Base-by-base conservation (phyloP, 257 asterid species). In the Gentiana macrophylla region DNA sequence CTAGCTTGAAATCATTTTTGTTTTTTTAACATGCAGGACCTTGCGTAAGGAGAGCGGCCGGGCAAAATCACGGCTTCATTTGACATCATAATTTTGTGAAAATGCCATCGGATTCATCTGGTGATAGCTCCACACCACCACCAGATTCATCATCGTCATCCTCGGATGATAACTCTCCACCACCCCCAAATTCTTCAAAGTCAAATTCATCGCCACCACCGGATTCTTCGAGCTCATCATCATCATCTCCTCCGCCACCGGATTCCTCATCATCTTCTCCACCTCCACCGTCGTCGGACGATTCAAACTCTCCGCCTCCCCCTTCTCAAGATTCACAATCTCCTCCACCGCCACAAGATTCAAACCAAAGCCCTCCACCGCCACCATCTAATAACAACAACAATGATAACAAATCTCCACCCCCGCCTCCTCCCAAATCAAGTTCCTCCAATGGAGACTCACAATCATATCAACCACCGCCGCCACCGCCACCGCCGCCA, bases 401-500 rank as follows among this genome's bases (percentile, higher is more conserved):
- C 5, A 46, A 66, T n/a, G 41, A 62, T 50, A 50, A 55, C 1
- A 49, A 52, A 1, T 59, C 78, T 1, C 6, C 6, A 41, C 9
- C 8, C 6, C 76, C 72, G 34, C 53, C 77, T 7, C 70, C 77
- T 1, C 67, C 77, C 8, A 59, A 55, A 13, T 61, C 72, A 24
- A 41, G 46, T 10, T 41, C 46, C 5, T 24, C 24, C 24, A 24
- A 24, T 24, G 46, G 46, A 41, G 67, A 2, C 60, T 52, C 32
- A 38, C 76, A 3, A 59, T 3, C 46, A 4, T 10, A 7, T 41
- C 46, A 53, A 12, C 62, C 72, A 1, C 70, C 70, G 1, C 62
- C 72, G 4, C 69, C 71, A 0, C 74, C 81, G 1, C 71, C 71
- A 0, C 76, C 80, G 0, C 69, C 70, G 0, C 63, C 80, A 3